Evolutionary conservation across 441 rosid species (phyloP), one percentile per base, ranked within the genome.

Genomic region (Erysimum cheiri): DNA sequence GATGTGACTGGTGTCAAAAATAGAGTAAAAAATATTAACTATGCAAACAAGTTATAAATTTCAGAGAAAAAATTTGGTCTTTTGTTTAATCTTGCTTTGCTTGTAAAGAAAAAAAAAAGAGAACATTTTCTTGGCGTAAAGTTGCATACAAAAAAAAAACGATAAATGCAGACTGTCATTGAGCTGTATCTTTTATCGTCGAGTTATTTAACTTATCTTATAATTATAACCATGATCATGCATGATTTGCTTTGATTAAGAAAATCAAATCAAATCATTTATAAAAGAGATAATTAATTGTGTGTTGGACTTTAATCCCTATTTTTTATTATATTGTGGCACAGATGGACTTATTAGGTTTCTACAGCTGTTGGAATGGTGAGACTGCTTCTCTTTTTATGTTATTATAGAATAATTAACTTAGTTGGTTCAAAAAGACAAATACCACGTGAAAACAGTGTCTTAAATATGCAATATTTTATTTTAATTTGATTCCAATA

Each of bases 291-390:
- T 14, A n/a, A 5, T 19, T 19, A 64, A 17, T 19, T 40, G 47
- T 49, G 28, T 32, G n/a, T 58, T 40, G 8, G 37, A 60, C 19
- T 13, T 9, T 32, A 37, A 69, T 69, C 40, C 11, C 0, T 43
- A 8, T 0, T 35, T 64, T 19, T 53, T 40, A 15, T 28, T 62
- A 29, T 32, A 9, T 1, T 54, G 46, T 46, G 13, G 8, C 57
- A 83, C 86, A 92, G 97, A 88, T 92, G 96, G 79, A 88, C 60
- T 73, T 84, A 49, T 63, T 86, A 83, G 82, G 85, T 12, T 79
- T 72, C 66, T 76, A 82, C 78, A 70, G 74, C 60, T 88, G 80
- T 60, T 73, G 84, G 88, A 85, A 85, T 35, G 91, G 97, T 89
- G 79, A 67, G 84, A 48, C 33, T 47, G 1, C 15, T 24, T 64